Evolutionary conservation across 2,329 filamentous ascomycete species (phyloP), one percentile per base, ranked within the genome.

Genomic region (Penicillium sp.): DNA sequence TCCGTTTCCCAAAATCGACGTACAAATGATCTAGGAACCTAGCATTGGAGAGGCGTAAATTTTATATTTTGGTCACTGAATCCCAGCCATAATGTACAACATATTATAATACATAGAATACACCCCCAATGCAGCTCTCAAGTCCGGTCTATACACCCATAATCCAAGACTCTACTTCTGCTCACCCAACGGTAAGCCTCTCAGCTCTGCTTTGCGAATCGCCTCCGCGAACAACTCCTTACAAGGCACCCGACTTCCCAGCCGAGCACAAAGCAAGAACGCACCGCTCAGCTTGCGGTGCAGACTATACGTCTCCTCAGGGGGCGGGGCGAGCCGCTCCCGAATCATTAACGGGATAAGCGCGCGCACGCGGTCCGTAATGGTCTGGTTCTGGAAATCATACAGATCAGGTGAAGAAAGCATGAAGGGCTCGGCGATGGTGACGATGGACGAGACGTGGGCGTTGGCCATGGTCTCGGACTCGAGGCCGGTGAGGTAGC

Each of bases 211-310:
- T 36, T 57, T 60, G 13, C 51, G 39, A 31, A 68, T 40, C 19
- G 63, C 60, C 36, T 65, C 54, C 11, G 45, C 45, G 45, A 98
- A 98, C 70, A 98, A 69, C 43, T 86, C 81, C 48, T 84, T 80
- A 56, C 91, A 96, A 41, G 75, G 74, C 2, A 98, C 90, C 49
- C 80, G 77, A 63, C 88, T 95, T 3, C 87, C 89, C 44, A 98
- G 64, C 51, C 82, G 79, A 0, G 93, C 90, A 65, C 93, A 98
- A 13, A 98, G 74, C 58, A 98, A 68, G 62, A 98, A 98, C 0
- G 93, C 94, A 0, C 93, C 93, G 63, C 89, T 95, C 39, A 98
- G 71, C 71, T 98, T 98, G 45, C 93, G 80, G 67, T 98, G 93
- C 57, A 98, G 69, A 62, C 85, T 91, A 62, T 98, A 98, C 36